Conservation (phyloP, 306 rosid species). For the Luffa acutangula region DNA sequence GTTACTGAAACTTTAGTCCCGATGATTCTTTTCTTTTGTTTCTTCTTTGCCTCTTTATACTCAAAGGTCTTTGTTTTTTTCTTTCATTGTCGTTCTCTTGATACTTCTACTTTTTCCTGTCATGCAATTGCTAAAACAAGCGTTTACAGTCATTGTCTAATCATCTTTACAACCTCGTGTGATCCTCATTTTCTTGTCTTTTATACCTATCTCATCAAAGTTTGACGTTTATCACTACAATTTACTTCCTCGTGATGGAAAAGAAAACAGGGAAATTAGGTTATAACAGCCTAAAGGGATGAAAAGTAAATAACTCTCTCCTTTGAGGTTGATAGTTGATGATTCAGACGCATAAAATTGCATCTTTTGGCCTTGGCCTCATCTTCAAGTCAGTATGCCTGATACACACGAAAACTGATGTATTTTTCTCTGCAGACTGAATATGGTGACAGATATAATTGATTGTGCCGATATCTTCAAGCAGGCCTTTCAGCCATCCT, state of each 20-base stretch:
- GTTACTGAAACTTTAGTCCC: not conserved
- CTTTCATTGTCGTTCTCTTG: not conserved
- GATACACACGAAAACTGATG: not conserved
- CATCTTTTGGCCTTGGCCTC: not conserved
- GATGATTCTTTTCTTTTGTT: not conserved
- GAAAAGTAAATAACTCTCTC: not conserved
- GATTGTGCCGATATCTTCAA: not conserved
- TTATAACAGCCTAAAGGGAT: not conserved
- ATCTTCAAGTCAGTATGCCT: not conserved
- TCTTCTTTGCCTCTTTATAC: not conserved
- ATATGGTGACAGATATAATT: not conserved
- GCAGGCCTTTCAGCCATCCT: not conserved
- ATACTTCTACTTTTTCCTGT: not conserved
- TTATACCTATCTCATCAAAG: not conserved
- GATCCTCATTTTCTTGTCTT: not conserved
- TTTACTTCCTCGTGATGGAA: not conserved
- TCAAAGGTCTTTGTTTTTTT: not conserved
- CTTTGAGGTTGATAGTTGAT: not conserved
- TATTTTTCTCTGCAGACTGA: not conserved
- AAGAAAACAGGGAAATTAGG: not conserved
- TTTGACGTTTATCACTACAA: not conserved
- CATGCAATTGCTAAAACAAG: not conserved
- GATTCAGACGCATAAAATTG: not conserved
- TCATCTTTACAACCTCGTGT: not conserved
- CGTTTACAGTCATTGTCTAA: not conserved